A percentile compares a stretch with the other conserved stretches of the same genome.
Conservation (phyloP, 1,284 basidiomycete genomes). For the Coriolopsis trogii region DNA sequence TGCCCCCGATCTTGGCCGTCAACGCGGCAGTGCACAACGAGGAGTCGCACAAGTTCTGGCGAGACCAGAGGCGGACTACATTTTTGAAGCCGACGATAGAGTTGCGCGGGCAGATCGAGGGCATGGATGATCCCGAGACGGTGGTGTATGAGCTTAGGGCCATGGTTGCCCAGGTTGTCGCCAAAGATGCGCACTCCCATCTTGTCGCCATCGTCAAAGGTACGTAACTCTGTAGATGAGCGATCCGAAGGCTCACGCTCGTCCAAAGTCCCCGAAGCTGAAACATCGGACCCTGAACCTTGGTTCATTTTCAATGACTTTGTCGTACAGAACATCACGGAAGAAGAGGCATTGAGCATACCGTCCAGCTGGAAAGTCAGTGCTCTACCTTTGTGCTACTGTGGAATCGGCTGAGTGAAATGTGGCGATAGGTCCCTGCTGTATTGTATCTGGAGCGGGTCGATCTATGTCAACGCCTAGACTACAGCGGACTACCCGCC, state of each 20-base stretch:
- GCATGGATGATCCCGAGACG: constrained; percentile 56
- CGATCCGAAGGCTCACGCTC: background rate
- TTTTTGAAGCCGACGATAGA: constrained; percentile 61
- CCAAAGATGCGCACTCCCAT: constrained; percentile 80
- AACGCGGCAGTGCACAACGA: constrained; percentile 85
- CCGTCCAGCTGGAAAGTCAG: constrained; percentile 89
- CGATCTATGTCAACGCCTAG: constrained; percentile 61
- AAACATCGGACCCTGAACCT: constrained; percentile 48
- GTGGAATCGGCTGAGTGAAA: no score
- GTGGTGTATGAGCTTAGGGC: constrained; percentile 77
- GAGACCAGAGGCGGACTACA: constrained; percentile 57
- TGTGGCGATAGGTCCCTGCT: constrained; percentile 74
- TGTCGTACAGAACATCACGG: constrained; percentile 81
- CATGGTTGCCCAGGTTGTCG: constrained; percentile 83
- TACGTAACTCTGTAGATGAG: constrained; percentile 26
- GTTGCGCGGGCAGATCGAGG: constrained; percentile 60
- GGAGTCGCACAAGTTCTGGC: constrained; percentile 80
- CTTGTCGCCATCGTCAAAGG: constrained; percentile 89
- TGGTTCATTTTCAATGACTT: constrained; percentile 99
- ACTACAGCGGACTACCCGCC: constrained; percentile 69
- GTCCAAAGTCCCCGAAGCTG: constrained; percentile 66
- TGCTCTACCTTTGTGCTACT: no score
- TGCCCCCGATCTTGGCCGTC: constrained; percentile 88
- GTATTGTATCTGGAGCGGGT: constrained; percentile 86
- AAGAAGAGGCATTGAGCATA: constrained; percentile 88